phyloP scores from a whole-genome alignment of 768 basidiomycete genomes.

The Trametes sanguinea region DNA sequence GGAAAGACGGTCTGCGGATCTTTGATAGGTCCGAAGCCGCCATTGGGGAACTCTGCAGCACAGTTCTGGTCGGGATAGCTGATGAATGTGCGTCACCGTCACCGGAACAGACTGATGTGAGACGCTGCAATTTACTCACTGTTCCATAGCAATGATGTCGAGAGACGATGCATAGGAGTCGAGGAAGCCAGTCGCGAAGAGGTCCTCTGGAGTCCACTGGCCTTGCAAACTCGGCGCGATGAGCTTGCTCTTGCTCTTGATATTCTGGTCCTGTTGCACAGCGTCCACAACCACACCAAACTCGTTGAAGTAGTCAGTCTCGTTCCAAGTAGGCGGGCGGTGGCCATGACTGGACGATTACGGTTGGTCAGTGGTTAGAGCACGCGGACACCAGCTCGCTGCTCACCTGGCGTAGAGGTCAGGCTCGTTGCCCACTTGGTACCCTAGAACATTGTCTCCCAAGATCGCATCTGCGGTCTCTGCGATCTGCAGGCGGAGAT shows the following conservation, averaged over 20 bases:
- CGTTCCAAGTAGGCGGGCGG: constrained; percentile 37
- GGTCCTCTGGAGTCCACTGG: constrained; percentile 51
- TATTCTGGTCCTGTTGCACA: constrained; percentile 40
- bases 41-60: constrained; percentile 42
- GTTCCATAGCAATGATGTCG: constrained; percentile 53
- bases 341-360: constrained; percentile 35
- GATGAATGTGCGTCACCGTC: neutral
- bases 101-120: neutral
- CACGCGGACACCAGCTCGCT: no score
- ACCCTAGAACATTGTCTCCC: constrained; percentile 63
- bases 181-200: constrained; percentile 55
- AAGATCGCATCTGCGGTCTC: constrained; percentile 61
- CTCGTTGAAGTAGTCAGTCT: constrained; percentile 51
- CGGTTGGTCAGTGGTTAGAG: neutral
- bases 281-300: constrained; percentile 50
- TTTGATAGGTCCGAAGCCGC: constrained; percentile 40
- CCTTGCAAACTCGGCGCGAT: constrained; percentile 65
- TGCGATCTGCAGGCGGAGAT: constrained; percentile 56
- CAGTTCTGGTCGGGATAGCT: constrained; percentile 70
- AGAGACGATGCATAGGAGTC: constrained; percentile 44
- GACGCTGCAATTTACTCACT: constrained; percentile 36
- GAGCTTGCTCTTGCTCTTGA: constrained; percentile 48
- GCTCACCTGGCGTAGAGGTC: constrained; percentile 58
- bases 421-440: constrained; percentile 78
- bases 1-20: constrained; percentile 52